Base-by-base conservation (phyloP, 306 rosid genomes). In the Vachellia pachyceras region DNA sequence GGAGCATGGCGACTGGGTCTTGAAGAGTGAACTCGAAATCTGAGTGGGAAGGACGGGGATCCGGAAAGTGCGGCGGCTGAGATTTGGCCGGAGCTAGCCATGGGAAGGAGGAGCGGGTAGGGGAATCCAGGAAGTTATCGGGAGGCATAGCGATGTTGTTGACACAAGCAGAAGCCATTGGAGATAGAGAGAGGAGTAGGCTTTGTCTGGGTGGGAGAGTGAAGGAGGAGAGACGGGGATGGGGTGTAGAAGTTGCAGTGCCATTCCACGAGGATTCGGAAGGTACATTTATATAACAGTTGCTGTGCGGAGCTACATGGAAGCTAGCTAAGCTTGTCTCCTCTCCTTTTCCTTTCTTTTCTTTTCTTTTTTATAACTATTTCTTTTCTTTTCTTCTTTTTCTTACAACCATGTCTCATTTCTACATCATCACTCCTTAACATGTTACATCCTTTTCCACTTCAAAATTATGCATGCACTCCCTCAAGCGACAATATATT, bases 141-240 rank as follows among this genome's bases (percentile, higher is more conserved):
- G 97, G 81, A 68, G 97, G 80, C 77, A 90, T 78, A 10, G 82
- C 89, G 39, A 92, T 88, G 83, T 91, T 93, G 90, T 95, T 95
- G 64, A 95, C 89, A 35, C 97, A 95, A 3, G 99, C 99, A 3
- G 99, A 95, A 54, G 99, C 98, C 99, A 95, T 95, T 14, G 74
- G 10, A 2, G 57, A 50, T n/a, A n/a, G 54, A 18, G 9, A 10
- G 73, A 42, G 2, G 20, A 10, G 22, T 35, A 47, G 81, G 50
- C 66, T 49, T 77, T 65, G 78, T 52, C 23, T 55, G 61, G 68
- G n/a, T 1, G 13, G 37, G 18, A 18, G 25, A 4, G 23, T 17
- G 23, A 23, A 3, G 67, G 3, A 13, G 67, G 12, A 13, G 52
- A 10, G 3, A 39, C 11, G 0, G 55, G 17, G 20, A 1, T 0